Conservation (phyloP, 2,329 filamentous ascomycete species). For the Aspergillus piperis region DNA sequence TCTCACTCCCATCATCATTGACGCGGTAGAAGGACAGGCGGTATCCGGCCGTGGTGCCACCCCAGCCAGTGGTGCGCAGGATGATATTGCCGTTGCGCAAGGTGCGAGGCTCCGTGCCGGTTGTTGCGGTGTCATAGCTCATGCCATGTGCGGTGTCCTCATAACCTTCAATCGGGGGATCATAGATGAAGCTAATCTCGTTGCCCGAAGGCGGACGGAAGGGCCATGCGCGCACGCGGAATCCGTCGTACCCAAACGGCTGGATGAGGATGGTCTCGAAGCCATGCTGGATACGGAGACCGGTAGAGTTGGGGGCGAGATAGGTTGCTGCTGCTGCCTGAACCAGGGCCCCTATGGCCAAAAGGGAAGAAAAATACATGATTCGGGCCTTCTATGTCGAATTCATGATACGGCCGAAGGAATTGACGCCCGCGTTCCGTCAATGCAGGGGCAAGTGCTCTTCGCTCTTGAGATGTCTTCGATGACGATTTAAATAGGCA, state of each 20-base stretch:
- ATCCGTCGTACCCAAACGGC: conserved; percentile 44
- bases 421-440: neutral
- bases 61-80: conserved; percentile 36
- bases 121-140: conserved; percentile 35
- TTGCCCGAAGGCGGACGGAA: conserved; percentile 38
- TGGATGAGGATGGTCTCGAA: conserved; percentile 43
- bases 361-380: neutral
- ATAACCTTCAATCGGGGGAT: conserved; percentile 42
- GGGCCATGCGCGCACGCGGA: conserved; percentile 43
- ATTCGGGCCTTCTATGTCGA: neutral
- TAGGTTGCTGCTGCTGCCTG: conserved; percentile 11
- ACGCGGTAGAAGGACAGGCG: conserved; percentile 39
- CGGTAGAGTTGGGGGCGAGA: conserved; percentile 23
- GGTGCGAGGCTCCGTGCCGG: conserved; percentile 31
- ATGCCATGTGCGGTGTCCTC: conserved; percentile 35
- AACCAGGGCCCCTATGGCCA: neutral
- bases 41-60: conserved; percentile 35
- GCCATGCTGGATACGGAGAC: conserved; percentile 40
- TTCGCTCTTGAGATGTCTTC: neutral
- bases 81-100: conserved; percentile 42
- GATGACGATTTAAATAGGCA: neutral
- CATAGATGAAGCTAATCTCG: conserved; percentile 42
- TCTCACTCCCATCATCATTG: conserved; percentile 36
- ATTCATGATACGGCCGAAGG: neutral
- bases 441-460: no score